Evolutionary conservation across 1,139 yeast genomes (phyloP).

Genomic region (Candida dubliniensis): DNA sequence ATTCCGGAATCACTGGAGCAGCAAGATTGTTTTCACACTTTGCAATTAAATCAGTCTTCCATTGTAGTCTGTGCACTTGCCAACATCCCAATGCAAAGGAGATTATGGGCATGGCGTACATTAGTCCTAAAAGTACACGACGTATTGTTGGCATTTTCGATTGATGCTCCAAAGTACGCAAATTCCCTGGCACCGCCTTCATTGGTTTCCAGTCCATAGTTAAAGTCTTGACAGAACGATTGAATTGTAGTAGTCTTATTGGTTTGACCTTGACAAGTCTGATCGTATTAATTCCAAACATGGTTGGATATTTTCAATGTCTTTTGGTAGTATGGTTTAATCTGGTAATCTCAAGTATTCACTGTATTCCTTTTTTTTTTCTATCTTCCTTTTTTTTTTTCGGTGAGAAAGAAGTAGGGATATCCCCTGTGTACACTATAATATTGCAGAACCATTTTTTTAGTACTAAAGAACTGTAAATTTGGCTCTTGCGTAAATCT

Average conservation of each 20-base stretch:
- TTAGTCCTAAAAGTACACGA: conserved; percentile 52
- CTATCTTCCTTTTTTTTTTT: not conserved
- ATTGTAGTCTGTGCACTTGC: conserved; percentile 82
- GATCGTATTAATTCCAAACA: not conserved
- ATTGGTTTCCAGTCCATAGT: conserved; percentile 85
- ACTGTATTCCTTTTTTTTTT: not conserved
- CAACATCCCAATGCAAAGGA: conserved; percentile 89
- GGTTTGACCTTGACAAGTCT: not conserved
- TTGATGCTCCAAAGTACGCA: conserved; percentile 41
- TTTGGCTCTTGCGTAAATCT: too few species aligned
- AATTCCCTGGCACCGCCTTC: conserved; percentile 50
- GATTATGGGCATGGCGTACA: conserved; percentile 84
- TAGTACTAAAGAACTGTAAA: too few species aligned
- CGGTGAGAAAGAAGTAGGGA: too few species aligned
- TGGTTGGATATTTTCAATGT: not conserved
- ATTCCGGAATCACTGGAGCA: conserved; percentile 60
- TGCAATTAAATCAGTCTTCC: conserved; percentile 88
- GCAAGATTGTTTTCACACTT: conserved; percentile 80
- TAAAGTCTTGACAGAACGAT: conserved; percentile 55
- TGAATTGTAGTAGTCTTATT: conserved; percentile 8
- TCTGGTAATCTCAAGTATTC: not conserved
- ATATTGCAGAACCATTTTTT: too few species aligned
- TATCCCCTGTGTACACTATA: too few species aligned
- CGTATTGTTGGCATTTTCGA: conserved; percentile 43
- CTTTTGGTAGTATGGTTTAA: not conserved